Percentiles rank a stretch among this genome's conserved stretches.
phyloP scores from a whole-genome alignment of 148 eudicot species.

The Camellia japonica region DNA sequence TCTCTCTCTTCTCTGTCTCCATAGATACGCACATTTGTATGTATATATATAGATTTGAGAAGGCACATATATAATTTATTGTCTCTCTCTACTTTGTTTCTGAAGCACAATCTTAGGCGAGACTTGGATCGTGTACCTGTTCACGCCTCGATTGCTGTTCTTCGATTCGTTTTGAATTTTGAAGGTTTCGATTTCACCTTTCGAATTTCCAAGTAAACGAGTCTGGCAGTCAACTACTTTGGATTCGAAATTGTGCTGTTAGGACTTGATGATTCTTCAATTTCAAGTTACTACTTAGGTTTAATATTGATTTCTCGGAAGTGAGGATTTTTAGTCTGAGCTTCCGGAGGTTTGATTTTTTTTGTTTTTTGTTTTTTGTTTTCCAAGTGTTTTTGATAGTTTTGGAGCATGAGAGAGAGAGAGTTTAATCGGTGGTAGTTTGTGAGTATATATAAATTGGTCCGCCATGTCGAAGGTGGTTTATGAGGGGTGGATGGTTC shows the following conservation, averaged over 20 bases:
- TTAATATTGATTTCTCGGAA: slow-evolving; percentile 12
- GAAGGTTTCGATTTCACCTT: neutral
- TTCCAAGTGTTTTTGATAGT: neutral
- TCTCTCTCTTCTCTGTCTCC: neutral
- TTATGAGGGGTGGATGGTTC: slow-evolving; percentile 99
- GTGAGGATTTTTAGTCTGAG: slow-evolving; percentile 10
- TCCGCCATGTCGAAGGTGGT: slow-evolving; percentile 58
- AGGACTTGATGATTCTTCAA: neutral
- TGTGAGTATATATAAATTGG: neutral
- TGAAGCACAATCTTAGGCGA: neutral
- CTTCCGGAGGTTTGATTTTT: slow-evolving; percentile 19
- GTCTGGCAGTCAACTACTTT: neutral
- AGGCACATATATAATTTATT: neutral
- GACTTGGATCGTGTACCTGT: slow-evolving; percentile 3
- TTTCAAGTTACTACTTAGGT: neutral
- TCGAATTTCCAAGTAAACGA: neutral
- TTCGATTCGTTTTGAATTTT: neutral
- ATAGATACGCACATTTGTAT: neutral
- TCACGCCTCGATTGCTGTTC: neutral
- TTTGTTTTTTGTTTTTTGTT: no score
- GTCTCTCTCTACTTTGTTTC: neutral
- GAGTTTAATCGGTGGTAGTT: slow-evolving; percentile 26
- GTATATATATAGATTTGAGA: neutral
- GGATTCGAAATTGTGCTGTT: slow-evolving; percentile 1
- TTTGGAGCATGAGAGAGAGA: slow-evolving; percentile 8